Evolutionary conservation across 176 grass and related monocot species (phyloP).

Genomic region (Miscanthus lutarioriparius): DNA sequence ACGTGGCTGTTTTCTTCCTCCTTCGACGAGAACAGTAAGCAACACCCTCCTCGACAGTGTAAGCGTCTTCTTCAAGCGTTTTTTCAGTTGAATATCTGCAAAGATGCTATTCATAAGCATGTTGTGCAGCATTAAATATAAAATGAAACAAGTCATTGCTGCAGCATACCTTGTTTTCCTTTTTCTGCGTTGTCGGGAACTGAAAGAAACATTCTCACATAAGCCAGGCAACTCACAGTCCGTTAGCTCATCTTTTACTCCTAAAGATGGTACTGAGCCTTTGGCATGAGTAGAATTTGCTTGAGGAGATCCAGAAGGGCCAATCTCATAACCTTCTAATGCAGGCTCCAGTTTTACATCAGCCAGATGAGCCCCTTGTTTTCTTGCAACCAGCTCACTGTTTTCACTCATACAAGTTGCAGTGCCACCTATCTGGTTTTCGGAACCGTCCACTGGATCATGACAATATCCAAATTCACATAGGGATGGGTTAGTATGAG

Average conservation of each 20-base stretch:
- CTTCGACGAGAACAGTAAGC: conserved; percentile 45
- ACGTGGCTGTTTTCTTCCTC: conserved; percentile 86
- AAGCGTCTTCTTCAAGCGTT: conserved; percentile 59
- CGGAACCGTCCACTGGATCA: not conserved
- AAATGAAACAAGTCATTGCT: conserved; percentile 30
- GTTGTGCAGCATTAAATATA: conserved; percentile 1
- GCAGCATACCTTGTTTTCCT: conserved; percentile 62
- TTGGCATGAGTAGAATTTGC: conserved; percentile 20
- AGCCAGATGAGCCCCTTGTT: conserved; percentile 18
- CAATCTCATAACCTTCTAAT: conserved; percentile 26
- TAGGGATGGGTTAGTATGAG: not conserved
- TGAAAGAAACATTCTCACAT: conserved; percentile 25
- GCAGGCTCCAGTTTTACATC: conserved; percentile 48
- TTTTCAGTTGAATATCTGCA: conserved; percentile 71
- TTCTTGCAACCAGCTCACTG: conserved; percentile 4
- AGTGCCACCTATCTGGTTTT: not conserved
- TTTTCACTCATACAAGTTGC: conserved; percentile 17
- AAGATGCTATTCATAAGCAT: conserved; percentile 12
- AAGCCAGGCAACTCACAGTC: conserved; percentile 16
- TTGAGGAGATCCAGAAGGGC: conserved; percentile 20
- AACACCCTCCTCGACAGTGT: conserved; percentile 2
- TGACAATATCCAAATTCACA: conserved; percentile 1
- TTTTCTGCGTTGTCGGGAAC: conserved; percentile 44
- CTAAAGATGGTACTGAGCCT: conserved; percentile 18
- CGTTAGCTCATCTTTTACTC: conserved; percentile 42